Evolutionary conservation across 306 rosid genomes (phyloP), one percentile per base, ranked within the genome.

Genomic region (Casuarina glauca): DNA sequence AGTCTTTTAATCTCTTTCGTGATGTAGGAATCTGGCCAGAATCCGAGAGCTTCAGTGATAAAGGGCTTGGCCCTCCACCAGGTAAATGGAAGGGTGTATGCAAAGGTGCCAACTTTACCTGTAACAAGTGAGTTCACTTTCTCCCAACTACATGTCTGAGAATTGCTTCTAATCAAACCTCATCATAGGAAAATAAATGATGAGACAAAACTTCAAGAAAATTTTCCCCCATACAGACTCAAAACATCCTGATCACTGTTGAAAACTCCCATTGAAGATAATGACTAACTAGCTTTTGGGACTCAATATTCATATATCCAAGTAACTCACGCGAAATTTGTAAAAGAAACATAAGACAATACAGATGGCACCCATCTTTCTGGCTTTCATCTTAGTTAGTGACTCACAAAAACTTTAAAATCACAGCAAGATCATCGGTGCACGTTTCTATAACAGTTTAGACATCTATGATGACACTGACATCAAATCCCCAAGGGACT

Each of bases 21-120:
- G 54, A 55, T n/a, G 12, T 52, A 78, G 88, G 88, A 78, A 74
- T 79, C 51, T 85, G 86, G 84, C 88, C 88, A 35, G 82, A 85
- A 69, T 78, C 81, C 3, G 54, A 64, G 9, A 85, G 88, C 73
- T 85, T 85, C 76, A 79, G 35, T 4, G 84, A 85, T 16, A 5
- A 48, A 32, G 76, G 62, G 13, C 50, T 78, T 4, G 53, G 74
- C 66, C 45, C 82, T 43, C 84, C 86, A 26, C 89, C 86, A 3
- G 6, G 74, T 1, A 79, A 79, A 72, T 85, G 86, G 89, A 85
- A 79, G 74, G 88, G 86, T 12, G 79, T 4, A 11, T 82, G 86
- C 82, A 69, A 53, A 20, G 78, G 69, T 16, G 73, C 76, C 41
- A 76, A 76, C 76, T 85, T 85, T 76, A 79, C 77, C 60, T 72